Conservation (phyloP, 345 rosid species). For the Ceriops tagal region DNA sequence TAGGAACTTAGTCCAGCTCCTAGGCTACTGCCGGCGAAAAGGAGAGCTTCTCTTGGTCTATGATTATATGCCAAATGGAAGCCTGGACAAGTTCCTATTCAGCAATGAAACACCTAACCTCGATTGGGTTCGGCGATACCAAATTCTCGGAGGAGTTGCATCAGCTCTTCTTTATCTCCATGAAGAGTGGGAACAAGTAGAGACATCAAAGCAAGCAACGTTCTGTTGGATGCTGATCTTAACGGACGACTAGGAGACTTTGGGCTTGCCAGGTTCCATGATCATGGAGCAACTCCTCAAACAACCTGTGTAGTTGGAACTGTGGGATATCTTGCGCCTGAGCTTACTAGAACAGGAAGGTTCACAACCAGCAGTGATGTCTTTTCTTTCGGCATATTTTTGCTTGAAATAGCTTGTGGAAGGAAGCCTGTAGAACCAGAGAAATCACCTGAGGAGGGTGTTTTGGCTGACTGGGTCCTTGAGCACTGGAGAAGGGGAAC, state of each 20-base stretch:
- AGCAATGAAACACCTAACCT: neutral
- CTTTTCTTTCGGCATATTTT: slow-evolving; percentile 15
- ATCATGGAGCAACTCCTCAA: slow-evolving; percentile 18
- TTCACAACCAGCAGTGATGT: slow-evolving; percentile 17
- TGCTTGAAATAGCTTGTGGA: slow-evolving; percentile 22
- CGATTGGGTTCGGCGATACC: slow-evolving; percentile 10
- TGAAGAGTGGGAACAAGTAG: slow-evolving; percentile 25
- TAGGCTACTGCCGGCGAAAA: slow-evolving; percentile 15
- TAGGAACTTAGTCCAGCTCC: slow-evolving; percentile 18
- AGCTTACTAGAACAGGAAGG: slow-evolving; percentile 8
- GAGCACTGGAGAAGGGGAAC: slow-evolving; percentile 10
- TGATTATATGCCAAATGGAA: slow-evolving; percentile 23
- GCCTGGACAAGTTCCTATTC: slow-evolving; percentile 15
- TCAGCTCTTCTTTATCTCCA: slow-evolving; percentile 20
- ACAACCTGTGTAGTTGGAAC: slow-evolving; percentile 18
- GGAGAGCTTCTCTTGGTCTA: slow-evolving; percentile 20
- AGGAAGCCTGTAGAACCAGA: slow-evolving; percentile 5
- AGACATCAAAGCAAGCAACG: slow-evolving; percentile 18
- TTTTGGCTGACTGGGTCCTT: slow-evolving; percentile 16
- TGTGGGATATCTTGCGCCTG: slow-evolving; percentile 17
- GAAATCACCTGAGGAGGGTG: neutral
- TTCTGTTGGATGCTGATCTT: slow-evolving; percentile 11
- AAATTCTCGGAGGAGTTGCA: slow-evolving; percentile 15
- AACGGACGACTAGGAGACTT: slow-evolving; percentile 17
- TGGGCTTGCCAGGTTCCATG: slow-evolving; percentile 13